A percentile compares a stretch with the other conserved stretches of the same genome.
These are phyloP conservation scores for Limonomyces culmigenus DNA, from an alignment of 1,284 basidiomycete genomes.

Conservation along the genomic window DNA sequence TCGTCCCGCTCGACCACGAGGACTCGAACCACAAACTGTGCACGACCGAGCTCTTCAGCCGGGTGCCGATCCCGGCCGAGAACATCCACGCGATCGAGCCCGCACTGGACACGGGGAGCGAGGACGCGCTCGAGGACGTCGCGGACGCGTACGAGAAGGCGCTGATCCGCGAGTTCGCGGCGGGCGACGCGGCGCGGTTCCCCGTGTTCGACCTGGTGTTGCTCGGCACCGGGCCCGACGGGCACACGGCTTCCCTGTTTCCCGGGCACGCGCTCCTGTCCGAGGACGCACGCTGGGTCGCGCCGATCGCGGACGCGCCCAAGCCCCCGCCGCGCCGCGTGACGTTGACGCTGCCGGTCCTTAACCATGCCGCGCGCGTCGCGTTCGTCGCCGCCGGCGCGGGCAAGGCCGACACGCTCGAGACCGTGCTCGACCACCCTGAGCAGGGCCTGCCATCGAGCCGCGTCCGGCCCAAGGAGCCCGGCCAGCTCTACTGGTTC, in stretches of 20 bases:
- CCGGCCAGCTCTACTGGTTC: conserved; percentile 86
- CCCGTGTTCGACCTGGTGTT: conserved; percentile 91
- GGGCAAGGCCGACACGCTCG: conserved; percentile 70
- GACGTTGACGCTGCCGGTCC: conserved; percentile 82
- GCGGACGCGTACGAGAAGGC: conserved; percentile 88
- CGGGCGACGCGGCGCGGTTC: conserved; percentile 81
- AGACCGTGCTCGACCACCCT: conserved; percentile 64
- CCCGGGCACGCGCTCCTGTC: conserved; percentile 74
- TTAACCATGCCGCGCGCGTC: conserved; percentile 80
- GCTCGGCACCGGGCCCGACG: conserved; percentile 87
- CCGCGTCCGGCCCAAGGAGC: conserved; percentile 62
- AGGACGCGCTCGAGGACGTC: conserved; percentile 77
- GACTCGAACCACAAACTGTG: conserved; percentile 87
- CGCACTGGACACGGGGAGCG: conserved; percentile 47
- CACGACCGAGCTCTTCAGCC: conserved; percentile 62
- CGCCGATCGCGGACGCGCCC: conserved; percentile 82
- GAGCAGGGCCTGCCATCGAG: conserved; percentile 73
- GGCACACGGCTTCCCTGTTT: conserved; percentile 94
- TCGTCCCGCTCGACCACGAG: conserved; percentile 81
- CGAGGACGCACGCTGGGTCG: conserved; percentile 89
- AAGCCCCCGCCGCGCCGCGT: conserved; percentile 87
- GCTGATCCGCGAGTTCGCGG: conserved; percentile 82
- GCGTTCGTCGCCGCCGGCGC: conserved; percentile 82
- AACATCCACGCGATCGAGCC: conserved; percentile 87
- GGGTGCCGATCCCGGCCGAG: conserved; percentile 61